Base-by-base conservation (phyloP, 2,329 filamentous ascomycete species). In the Pseudogymnoascus sp. region DNA sequence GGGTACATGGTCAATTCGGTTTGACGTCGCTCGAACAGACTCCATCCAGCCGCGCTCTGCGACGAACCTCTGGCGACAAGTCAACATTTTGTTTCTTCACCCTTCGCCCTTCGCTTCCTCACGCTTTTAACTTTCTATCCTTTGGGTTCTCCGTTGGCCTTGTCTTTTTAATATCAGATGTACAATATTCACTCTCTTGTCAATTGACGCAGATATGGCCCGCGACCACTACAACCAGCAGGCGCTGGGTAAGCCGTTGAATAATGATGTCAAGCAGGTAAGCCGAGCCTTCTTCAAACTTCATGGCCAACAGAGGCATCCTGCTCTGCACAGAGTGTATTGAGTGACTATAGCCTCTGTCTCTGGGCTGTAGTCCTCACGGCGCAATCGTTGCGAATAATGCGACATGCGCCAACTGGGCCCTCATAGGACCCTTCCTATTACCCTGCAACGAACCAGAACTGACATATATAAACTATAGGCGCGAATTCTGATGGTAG, bases 401-500 rank as follows among this genome's bases (percentile, higher is more conserved):
- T 55, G 49, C 49, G 49, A 35, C 49, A 33, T 55, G 49, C 49
- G 49, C 49, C 49, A 14, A 3, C n/a, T 55, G 16, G 33, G 26
- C 29, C 29, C 12, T 14, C 29, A 55, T 52, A 12, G 49, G 16
- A 33, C 29, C 29, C n/a, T 55, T 55, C 49, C 5, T 19, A n/a
- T n/a, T 31, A 31, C 29, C 10, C 64, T 39, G 35, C 60, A 45
- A 59, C 55, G 45, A 29, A 26, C 12, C 31, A 38, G 21, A 71
- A 71, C 77, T 79, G 70, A 80, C 71, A 55, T 71, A 55, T 43
- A 43, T 64, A 59, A 62, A 63, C 66, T 65, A 64, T 76, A 96
- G 92, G 84, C 91, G 65, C 89, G 88, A 66, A 88, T 97, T 61
- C 82, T 99, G 63, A 91, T 99, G 81, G 93, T 99, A 63, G 94